These are phyloP conservation scores for Backusella australiensis DNA, from an alignment of 192 early-diverging fungal species.

Conservation along the genomic window DNA sequence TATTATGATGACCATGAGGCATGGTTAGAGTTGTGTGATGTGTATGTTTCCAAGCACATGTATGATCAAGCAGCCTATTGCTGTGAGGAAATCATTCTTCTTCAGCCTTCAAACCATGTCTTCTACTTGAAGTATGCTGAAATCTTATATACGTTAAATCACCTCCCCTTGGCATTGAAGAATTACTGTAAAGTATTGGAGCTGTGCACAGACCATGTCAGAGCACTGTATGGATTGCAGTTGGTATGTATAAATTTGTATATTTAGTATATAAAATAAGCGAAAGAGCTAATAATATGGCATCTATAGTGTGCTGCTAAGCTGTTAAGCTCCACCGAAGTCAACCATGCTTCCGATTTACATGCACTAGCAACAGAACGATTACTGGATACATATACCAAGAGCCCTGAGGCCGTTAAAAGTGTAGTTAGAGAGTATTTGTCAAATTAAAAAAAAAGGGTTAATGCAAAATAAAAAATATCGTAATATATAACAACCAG, in stretches of 20 bases:
- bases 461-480: background rate
- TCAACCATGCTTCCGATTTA: slow-evolving; percentile 16
- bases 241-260: slow-evolving; percentile 42
- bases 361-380: slow-evolving; percentile 39
- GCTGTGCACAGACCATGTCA: slow-evolving; percentile 78
- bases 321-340: slow-evolving; percentile 17
- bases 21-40: slow-evolving; percentile 78
- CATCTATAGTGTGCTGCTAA: slow-evolving; percentile 27
- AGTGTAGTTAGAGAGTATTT: slow-evolving; percentile 18
- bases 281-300: background rate
- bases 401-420: slow-evolving; percentile 11
- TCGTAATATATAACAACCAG: too few species aligned
- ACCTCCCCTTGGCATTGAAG: slow-evolving; percentile 72
- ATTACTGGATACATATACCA: slow-evolving; percentile 28
- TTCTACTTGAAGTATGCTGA: slow-evolving; percentile 90
- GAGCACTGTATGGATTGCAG: slow-evolving; percentile 87
- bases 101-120: slow-evolving; percentile 84
- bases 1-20: slow-evolving; percentile 87
- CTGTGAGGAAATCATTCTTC: slow-evolving; percentile 87
- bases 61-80: slow-evolving; percentile 88
- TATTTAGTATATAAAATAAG: too few species aligned
- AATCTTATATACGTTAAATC: slow-evolving; percentile 72
- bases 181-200: slow-evolving; percentile 89
- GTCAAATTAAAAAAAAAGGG: background rate
- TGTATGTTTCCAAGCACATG: slow-evolving; percentile 71